Evolutionary conservation across 2,329 filamentous ascomycete species (phyloP), one percentile per base, ranked within the genome.

Genomic region (Calcarisporium arbuscula): DNA sequence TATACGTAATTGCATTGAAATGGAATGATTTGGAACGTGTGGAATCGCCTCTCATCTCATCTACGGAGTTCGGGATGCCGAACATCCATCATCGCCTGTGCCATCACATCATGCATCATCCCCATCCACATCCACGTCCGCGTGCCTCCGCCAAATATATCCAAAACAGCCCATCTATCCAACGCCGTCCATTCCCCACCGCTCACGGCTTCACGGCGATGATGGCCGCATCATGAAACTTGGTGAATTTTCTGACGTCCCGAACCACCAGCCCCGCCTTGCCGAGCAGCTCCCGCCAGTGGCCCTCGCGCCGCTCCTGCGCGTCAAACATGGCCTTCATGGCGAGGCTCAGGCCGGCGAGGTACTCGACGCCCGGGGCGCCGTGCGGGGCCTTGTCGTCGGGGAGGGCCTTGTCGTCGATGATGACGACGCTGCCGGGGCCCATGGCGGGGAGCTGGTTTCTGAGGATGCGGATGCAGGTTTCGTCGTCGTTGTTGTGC

Each of bases 291-390:
- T 40, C 18, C n/a, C 41, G 25, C 48, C 47, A 51, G 14, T 51
- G 49, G 10, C 32, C 30, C 42, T 49, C 44, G 2, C 41, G 41
- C 11, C 49, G 39, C 37, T 52, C 50, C 34, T 44, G 34, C 4
- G 43, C 38, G 30, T 52, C 44, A 28, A 52, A 52, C 38, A 53
- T 43, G 22, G 35, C 38, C 34, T 45, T 42, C 46, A 54, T 52
- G 7, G 36, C 39, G 14, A 54, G 34, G 30, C 44, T 47, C 23
- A 53, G 22, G 2, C 29, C 41, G 5, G 46, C 42, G 5, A 36
- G 44, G 37, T 50, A 49, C 35, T 44, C 45, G 19, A 42, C 21
- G 1, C 42, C 49, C 3, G 46, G 39, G 3, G 34, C 30, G 5
- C 34, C 34, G 17, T 37, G 32, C 23, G 40, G 35, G 22, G 36